These are phyloP conservation scores for Chlorociboria aeruginascens DNA, from an alignment of 495 filamentous ascomycete genomes.

Conservation along the genomic window DNA sequence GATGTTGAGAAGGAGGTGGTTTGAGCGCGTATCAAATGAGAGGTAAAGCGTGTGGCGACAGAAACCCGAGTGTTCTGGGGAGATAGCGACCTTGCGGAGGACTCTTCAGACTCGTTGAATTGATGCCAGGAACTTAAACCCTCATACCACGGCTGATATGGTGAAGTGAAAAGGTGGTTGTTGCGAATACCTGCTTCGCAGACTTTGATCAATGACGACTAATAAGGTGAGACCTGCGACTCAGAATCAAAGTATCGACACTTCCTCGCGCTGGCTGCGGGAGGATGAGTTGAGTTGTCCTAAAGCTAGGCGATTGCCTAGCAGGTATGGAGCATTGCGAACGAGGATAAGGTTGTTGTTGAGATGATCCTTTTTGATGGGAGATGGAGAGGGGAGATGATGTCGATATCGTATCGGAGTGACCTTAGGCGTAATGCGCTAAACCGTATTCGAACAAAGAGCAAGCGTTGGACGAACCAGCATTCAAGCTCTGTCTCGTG, in stretches of 20 bases:
- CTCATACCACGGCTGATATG: constrained; percentile 6
- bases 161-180: background rate
- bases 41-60: constrained; percentile 17
- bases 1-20: constrained; percentile 4
- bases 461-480: too few species aligned
- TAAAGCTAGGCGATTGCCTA: constrained; percentile 20
- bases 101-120: constrained; percentile 21
- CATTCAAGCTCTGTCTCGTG: too few species aligned
- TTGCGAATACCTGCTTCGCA: constrained; percentile 3
- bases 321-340: constrained; percentile 16
- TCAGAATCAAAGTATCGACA: constrained; percentile 14
- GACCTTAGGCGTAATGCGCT: background rate
- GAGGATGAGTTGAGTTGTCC: constrained; percentile 17
- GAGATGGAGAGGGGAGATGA: background rate
- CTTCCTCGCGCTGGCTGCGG: constrained; percentile 19
- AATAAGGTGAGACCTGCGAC: constrained; percentile 12
- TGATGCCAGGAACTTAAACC: constrained; percentile 18
- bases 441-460: too few species aligned
- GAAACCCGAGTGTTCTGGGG: constrained; percentile 16
- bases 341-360: background rate
- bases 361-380: constrained; percentile 1
- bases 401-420: background rate
- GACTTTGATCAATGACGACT: background rate
- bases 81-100: constrained; percentile 15
- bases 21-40: constrained; percentile 16